A percentile compares a stretch with the other conserved stretches of the same genome.
These are phyloP conservation scores for Aureobasidium sp. DNA, from an alignment of 2,329 filamentous ascomycete genomes.

Conservation along the genomic window DNA sequence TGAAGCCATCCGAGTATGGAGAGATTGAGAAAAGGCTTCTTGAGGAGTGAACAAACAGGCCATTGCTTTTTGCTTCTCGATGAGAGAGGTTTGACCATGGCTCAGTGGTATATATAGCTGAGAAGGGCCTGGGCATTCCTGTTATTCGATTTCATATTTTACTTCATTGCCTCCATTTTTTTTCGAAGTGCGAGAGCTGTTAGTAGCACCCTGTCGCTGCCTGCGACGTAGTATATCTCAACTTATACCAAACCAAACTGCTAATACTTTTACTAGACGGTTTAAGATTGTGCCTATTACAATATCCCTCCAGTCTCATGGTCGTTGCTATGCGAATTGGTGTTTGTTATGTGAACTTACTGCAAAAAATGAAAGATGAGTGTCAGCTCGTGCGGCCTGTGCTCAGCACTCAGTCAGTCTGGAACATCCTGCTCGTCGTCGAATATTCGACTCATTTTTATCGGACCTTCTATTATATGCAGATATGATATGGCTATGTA, in stretches of 20 bases:
- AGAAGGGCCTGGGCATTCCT: not conserved
- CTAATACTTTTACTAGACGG: not conserved
- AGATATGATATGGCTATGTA: no score
- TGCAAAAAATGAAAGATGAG: no score
- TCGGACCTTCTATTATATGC: no score
- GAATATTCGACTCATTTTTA: no score
- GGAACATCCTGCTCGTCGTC: no score
- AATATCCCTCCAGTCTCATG: not conserved
- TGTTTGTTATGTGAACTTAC: no score
- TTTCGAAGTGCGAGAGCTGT: not conserved
- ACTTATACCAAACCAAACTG: not conserved
- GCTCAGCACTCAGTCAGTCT: no score
- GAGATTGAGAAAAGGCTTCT: not conserved
- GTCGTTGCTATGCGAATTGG: not conserved
- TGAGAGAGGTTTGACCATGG: not conserved
- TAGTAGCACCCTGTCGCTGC: not conserved
- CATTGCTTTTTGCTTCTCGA: not conserved
- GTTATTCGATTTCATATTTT: not conserved
- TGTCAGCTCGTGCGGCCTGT: no score
- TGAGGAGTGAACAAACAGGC: not conserved
- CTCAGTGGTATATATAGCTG: not conserved
- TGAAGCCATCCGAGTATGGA: not conserved
- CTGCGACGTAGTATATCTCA: not conserved
- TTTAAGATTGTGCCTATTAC: no score
- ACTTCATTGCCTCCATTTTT: not conserved